These are phyloP conservation scores for Ceratocystis alfenasii DNA, from an alignment of 2,329 filamentous ascomycete genomes.

Conservation along the genomic window DNA sequence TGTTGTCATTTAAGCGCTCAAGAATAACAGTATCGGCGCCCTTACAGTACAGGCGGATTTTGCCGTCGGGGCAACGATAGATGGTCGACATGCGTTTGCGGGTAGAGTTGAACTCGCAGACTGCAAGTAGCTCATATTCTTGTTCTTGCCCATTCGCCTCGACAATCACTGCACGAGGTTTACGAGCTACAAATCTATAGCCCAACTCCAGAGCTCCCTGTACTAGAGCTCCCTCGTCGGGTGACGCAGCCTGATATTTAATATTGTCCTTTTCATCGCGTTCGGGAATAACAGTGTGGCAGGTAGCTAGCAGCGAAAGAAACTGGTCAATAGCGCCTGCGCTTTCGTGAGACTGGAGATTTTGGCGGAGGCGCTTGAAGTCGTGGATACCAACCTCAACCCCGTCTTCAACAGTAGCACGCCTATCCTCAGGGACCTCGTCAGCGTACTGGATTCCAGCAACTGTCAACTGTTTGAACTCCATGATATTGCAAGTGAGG, in stretches of 20 bases:
- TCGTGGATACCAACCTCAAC: conserved; percentile 70
- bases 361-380: conserved; percentile 62
- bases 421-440: conserved; percentile 79
- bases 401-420: conserved; percentile 69
- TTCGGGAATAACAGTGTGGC: conserved; percentile 96
- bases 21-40: conserved; percentile 96
- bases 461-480: conserved; percentile 91
- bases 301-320: conserved; percentile 72
- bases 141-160: conserved; percentile 57
- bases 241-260: conserved; percentile 96
- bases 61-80: conserved; percentile 90
- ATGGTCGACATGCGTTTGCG: conserved; percentile 97
- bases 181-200: conserved; percentile 82
- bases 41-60: conserved; percentile 87
- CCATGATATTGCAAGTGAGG: conserved; percentile 94
- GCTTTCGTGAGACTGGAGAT: conserved; percentile 46
- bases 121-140: conserved; percentile 83
- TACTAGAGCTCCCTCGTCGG: conserved; percentile 92
- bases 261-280: conserved; percentile 69
- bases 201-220: conserved; percentile 77
- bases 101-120: conserved; percentile 92
- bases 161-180: conserved; percentile 78
- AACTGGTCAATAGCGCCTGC: conserved; percentile 61
- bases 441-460: conserved; percentile 88
- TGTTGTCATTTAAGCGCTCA: conserved; percentile 72